phyloP scores from a whole-genome alignment of 495 filamentous ascomycete genomes.

The Wilcoxina mikolae region DNA sequence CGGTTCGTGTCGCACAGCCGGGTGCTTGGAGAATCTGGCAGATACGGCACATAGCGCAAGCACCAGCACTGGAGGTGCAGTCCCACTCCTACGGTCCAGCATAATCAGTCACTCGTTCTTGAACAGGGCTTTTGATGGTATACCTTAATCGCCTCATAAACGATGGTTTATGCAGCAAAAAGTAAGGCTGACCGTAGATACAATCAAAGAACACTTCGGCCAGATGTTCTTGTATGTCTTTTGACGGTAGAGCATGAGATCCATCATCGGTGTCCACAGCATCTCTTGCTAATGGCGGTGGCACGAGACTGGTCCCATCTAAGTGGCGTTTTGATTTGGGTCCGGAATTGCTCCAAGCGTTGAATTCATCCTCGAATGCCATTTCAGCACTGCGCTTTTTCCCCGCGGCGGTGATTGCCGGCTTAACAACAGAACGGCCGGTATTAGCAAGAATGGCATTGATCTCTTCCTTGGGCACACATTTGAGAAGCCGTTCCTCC shows the following conservation, averaged over 20 bases:
- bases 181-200: constrained; percentile 88
- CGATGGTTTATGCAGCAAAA: constrained; percentile 90
- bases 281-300: background rate
- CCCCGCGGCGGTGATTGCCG: constrained; percentile 45
- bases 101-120: constrained; percentile 3
- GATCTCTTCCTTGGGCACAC: constrained; percentile 71
- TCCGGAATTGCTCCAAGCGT: constrained; percentile 56
- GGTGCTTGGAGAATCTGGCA: constrained; percentile 89
- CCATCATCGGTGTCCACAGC: constrained; percentile 35
- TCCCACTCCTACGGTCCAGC: constrained; percentile 36
- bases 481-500: constrained; percentile 96
- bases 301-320: background rate
- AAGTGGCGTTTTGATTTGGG: constrained; percentile 31
- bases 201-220: constrained; percentile 93
- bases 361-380: constrained; percentile 70
- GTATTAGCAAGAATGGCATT: constrained; percentile 35
- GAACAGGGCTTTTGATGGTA: constrained; percentile 11
- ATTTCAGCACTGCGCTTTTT: constrained; percentile 83
- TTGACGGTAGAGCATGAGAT: constrained; percentile 64
- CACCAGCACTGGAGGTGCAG: constrained; percentile 69
- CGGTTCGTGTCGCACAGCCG: constrained; percentile 64
- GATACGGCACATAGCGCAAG: constrained; percentile 86
- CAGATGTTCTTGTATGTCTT: constrained; percentile 86
- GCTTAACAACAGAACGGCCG: constrained; percentile 64
- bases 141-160: constrained; percentile 75